phyloP scores from a whole-genome alignment of 2,329 filamentous ascomycete species.

The Aspergillus ochraceus region DNA sequence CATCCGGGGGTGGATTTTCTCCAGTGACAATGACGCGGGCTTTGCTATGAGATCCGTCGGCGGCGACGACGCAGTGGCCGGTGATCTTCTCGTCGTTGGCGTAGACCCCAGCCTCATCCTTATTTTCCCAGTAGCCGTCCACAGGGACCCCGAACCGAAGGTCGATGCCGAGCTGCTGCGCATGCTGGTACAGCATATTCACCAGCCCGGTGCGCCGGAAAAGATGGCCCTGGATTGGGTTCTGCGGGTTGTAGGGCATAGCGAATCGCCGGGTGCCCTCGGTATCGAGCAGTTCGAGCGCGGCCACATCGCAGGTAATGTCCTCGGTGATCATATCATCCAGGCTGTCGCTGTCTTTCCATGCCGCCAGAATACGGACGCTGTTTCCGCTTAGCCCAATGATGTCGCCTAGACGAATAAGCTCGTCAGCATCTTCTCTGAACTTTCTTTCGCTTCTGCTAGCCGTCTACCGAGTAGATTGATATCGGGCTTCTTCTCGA shows the following conservation, averaged over 20 bases:
- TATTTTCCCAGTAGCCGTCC: conserved; percentile 5
- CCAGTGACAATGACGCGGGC: background rate
- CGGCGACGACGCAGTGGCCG: conserved; percentile 5
- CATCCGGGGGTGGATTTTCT: background rate
- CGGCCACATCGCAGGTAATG: background rate
- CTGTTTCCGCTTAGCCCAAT: background rate
- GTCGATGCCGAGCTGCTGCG: background rate
- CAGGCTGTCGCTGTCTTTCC: background rate
- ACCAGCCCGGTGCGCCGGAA: background rate
- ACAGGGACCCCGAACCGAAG: background rate
- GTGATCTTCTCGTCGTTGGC: background rate
- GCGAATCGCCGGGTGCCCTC: background rate
- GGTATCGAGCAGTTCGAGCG: background rate
- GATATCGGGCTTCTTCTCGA: conserved; percentile 7
- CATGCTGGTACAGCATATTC: conserved; percentile 1
- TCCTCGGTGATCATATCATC: background rate
- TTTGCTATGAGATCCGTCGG: conserved; percentile 4
- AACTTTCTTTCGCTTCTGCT: background rate
- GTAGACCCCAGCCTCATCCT: conserved; percentile 1
- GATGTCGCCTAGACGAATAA: background rate
- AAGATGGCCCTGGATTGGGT: background rate
- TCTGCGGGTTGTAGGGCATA: background rate
- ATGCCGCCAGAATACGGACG: background rate
- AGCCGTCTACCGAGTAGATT: background rate
- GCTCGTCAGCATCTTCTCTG: background rate